These are phyloP conservation scores for Lanmaoa rubissima DNA, from an alignment of 768 basidiomycete genomes.

Conservation along the genomic window DNA sequence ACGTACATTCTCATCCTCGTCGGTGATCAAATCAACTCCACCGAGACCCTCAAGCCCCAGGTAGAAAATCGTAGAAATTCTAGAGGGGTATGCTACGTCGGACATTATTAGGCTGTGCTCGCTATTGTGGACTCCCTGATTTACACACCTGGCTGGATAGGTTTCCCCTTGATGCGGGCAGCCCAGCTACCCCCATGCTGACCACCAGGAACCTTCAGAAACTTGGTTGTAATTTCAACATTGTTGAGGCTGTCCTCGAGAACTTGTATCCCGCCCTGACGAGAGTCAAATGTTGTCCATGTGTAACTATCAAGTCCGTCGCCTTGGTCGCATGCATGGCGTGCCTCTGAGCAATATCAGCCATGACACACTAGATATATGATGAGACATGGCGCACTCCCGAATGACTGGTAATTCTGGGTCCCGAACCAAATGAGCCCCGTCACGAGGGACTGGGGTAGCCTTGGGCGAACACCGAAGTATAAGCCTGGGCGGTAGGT, in stretches of 20 bases:
- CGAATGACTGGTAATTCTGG: constrained; percentile 72
- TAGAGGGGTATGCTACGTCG: constrained; percentile 44
- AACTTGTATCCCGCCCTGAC: constrained; percentile 83
- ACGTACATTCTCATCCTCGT: constrained; percentile 70
- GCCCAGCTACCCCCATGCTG: constrained; percentile 88
- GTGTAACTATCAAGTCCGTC: constrained; percentile 81
- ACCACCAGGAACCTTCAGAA: constrained; percentile 83
- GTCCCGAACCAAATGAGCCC: constrained; percentile 95
- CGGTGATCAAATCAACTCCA: constrained; percentile 73
- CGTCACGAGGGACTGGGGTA: constrained; percentile 88
- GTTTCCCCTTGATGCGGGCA: constrained; percentile 77
- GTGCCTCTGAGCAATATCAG: constrained; percentile 48
- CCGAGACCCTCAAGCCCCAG: constrained; percentile 87
- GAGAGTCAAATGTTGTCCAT: constrained; percentile 85
- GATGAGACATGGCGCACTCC: constrained; percentile 44
- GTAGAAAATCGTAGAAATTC: constrained; percentile 82
- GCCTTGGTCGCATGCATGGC: constrained; percentile 87
- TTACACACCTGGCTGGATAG: constrained; percentile 58
- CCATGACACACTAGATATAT: not conserved
- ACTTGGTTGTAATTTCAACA: constrained; percentile 78
- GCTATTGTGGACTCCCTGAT: not conserved
- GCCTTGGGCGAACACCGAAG: constrained; percentile 82
- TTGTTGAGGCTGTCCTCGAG: constrained; percentile 82
- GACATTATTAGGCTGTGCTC: constrained; percentile 27
- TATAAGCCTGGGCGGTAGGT: constrained; percentile 92